Evolutionary conservation across 2,329 filamentous ascomycete species (phyloP).

Genomic region (Hirsutella thompsonii): DNA sequence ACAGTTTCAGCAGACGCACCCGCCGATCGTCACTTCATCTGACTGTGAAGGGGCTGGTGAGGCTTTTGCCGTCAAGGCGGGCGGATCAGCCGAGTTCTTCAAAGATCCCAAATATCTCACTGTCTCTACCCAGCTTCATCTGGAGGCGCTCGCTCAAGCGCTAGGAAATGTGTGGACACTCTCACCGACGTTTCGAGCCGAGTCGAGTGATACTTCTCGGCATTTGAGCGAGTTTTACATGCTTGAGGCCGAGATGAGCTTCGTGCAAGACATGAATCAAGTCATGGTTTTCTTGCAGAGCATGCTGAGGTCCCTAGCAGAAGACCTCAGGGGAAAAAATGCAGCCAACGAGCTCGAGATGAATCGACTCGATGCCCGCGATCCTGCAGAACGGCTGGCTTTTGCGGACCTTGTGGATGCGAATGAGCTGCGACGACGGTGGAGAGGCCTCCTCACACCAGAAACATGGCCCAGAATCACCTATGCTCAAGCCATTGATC

Average conservation of each 20-base stretch:
- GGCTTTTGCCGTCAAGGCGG: slow-evolving; percentile 61
- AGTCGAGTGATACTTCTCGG: slow-evolving; percentile 82
- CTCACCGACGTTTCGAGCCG: slow-evolving; percentile 86
- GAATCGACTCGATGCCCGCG: slow-evolving; percentile 20
- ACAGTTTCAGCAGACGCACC: slow-evolving; percentile 72
- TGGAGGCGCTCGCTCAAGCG: slow-evolving; percentile 82
- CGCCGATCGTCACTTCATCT: slow-evolving; percentile 88
- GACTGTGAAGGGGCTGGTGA: slow-evolving; percentile 96
- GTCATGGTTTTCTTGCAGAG: slow-evolving; percentile 74
- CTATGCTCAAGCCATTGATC: slow-evolving; percentile 64
- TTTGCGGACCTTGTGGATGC: slow-evolving; percentile 29
- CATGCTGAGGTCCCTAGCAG: slow-evolving; percentile 48
- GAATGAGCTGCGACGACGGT: slow-evolving; percentile 49
- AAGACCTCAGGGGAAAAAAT: slow-evolving; percentile 24
- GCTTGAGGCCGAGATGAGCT: slow-evolving; percentile 85
- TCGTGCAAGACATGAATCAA: slow-evolving; percentile 53
- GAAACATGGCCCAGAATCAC: slow-evolving; percentile 65
- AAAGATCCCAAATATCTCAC: slow-evolving; percentile 83
- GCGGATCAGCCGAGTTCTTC: slow-evolving; percentile 51
- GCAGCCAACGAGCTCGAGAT: slow-evolving; percentile 30
- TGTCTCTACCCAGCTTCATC: slow-evolving; percentile 86
- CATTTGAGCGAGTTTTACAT: slow-evolving; percentile 98
- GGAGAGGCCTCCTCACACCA: slow-evolving; percentile 49
- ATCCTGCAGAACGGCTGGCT: slow-evolving; percentile 26
- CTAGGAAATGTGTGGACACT: slow-evolving; percentile 88